Evolutionary conservation across 495 filamentous ascomycete genomes (phyloP).

Genomic region (Penicillium pancosmium): DNA sequence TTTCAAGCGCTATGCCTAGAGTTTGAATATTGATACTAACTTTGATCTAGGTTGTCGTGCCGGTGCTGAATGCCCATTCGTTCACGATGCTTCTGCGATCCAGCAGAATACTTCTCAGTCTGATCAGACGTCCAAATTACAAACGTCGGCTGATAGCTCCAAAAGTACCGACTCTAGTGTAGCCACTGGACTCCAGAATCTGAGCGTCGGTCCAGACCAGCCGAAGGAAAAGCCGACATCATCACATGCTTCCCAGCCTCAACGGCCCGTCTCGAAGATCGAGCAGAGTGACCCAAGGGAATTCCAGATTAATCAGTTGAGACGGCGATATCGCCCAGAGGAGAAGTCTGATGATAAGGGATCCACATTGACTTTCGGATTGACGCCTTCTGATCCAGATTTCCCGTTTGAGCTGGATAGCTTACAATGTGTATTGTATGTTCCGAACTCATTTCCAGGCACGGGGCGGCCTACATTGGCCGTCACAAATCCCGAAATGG

Average conservation of each 20-base stretch:
- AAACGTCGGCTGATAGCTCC: slow-evolving; percentile 6
- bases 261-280: slow-evolving; percentile 65
- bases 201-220: slow-evolving; percentile 12
- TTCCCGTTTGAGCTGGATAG: slow-evolving; percentile 78
- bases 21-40: slow-evolving; percentile 16
- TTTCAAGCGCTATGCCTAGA: not conserved
- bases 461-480: slow-evolving; percentile 56
- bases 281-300: slow-evolving; percentile 70
- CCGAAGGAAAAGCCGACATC: slow-evolving; percentile 14
- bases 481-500: slow-evolving; percentile 77
- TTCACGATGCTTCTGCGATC: slow-evolving; percentile 34
- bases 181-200: slow-evolving; percentile 15
- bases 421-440: slow-evolving; percentile 70
- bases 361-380: slow-evolving; percentile 60
- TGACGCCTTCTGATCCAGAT: slow-evolving; percentile 84
- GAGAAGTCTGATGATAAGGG: slow-evolving; percentile 56
- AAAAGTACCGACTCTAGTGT: slow-evolving; percentile 10
- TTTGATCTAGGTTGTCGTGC: slow-evolving; percentile 41
- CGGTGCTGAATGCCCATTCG: slow-evolving; percentile 43
- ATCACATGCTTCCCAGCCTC: slow-evolving; percentile 37
- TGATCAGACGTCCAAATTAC: slow-evolving; percentile 12
- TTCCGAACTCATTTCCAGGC: slow-evolving; percentile 65
- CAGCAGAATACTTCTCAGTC: slow-evolving; percentile 13
- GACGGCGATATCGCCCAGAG: slow-evolving; percentile 67
- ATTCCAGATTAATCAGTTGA: slow-evolving; percentile 78